Conservation (phyloP, 2,329 filamentous ascomycete species). For the Chaetomiaceae sp. region DNA sequence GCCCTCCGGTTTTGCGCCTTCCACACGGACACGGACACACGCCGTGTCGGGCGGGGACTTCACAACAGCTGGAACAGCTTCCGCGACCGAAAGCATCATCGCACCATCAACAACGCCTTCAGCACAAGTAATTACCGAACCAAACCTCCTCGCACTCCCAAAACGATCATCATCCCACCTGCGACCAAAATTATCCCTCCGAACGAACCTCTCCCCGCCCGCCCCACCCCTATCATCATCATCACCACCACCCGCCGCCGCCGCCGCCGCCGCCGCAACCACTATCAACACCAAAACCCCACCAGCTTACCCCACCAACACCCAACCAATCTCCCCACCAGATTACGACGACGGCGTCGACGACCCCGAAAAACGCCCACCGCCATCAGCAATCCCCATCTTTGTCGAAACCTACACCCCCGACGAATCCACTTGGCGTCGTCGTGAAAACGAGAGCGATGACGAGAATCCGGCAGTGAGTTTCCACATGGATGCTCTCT, state of each 20-base stretch:
- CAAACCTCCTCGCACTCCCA: not conserved
- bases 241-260: too few relatives aligned
- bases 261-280: not conserved
- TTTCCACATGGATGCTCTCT: not conserved
- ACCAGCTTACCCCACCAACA: too few relatives aligned
- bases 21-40: not conserved
- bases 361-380: not conserved
- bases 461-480: not conserved
- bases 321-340: too few relatives aligned
- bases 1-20: not conserved
- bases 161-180: not conserved
- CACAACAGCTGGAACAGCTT: not conserved
- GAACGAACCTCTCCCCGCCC: not conserved
- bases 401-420: slow-evolving; percentile 5
- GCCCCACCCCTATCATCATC: not conserved
- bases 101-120: not conserved
- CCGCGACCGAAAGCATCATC: too few relatives aligned
- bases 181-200: slow-evolving; percentile 12
- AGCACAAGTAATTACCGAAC: not conserved
- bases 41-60: not conserved
- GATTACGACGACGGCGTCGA: too few relatives aligned
- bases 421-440: not conserved
- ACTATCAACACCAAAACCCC: too few relatives aligned
- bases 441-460: not conserved
- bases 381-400: slow-evolving; percentile 1